phyloP scores from a whole-genome alignment of 2,329 filamentous ascomycete species.

The Diplodia intermedia region DNA sequence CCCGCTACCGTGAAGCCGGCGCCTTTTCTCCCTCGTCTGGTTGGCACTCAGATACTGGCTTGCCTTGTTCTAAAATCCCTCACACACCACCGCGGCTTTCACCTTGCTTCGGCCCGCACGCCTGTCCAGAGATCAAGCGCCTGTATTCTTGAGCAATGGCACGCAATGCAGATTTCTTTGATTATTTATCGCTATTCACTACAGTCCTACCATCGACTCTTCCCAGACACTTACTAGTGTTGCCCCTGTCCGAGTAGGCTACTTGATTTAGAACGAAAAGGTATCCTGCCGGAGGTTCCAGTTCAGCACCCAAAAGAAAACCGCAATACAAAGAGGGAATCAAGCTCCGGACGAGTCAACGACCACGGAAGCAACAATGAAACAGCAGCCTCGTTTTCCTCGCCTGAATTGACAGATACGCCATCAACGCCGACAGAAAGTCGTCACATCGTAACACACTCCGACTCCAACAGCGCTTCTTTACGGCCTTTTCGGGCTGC shows the following conservation, averaged over 20 bases:
- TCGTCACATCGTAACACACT: conserved; percentile 15
- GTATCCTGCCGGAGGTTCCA: neutral
- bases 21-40: too few relatives aligned
- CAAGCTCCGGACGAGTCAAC: neutral
- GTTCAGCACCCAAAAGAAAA: neutral
- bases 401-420: conserved; percentile 8
- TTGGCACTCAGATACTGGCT: too few relatives aligned
- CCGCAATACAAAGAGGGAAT: conserved; percentile 14
- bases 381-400: neutral
- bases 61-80: neutral
- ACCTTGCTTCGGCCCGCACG: neutral
- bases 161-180: conserved; percentile 15
- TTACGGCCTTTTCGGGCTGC: conserved; percentile 23
- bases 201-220: neutral
- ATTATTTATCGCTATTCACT: conserved; percentile 17
- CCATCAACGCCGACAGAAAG: conserved; percentile 11
- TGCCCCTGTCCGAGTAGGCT: neutral
- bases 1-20: neutral
- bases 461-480: neutral
- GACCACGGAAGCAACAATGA: neutral
- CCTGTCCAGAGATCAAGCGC: neutral
- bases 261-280: neutral
- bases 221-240: neutral
- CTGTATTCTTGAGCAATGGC: conserved; percentile 6
- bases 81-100: neutral